Evolutionary conservation across 1,139 yeast species (phyloP).

Genomic region (Candida smagusa): DNA sequence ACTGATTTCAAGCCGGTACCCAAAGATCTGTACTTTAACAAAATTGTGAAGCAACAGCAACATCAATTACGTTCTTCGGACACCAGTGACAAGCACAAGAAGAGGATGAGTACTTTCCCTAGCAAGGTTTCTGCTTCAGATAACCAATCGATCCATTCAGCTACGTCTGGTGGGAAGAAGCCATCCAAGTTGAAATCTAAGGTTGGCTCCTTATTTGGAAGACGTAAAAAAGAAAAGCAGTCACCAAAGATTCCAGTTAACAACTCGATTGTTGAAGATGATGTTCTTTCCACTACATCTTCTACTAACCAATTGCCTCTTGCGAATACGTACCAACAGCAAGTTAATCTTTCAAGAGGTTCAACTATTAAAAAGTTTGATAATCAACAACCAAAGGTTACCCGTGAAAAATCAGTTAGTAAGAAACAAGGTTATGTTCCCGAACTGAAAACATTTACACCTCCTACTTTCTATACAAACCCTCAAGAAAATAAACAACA

Average conservation of each 20-base stretch:
- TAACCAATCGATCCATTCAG: constrained; percentile 12
- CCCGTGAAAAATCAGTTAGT: not conserved
- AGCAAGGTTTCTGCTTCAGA: constrained; percentile 5
- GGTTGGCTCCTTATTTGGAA: constrained; percentile 82
- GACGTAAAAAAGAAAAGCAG: constrained; percentile 48
- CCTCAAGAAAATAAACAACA: constrained; percentile 1
- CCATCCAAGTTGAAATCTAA: constrained; percentile 59
- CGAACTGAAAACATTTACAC: constrained; percentile 8
- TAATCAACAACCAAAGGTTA: constrained; percentile 3
- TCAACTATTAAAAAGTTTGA: constrained; percentile 10
- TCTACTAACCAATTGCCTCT: constrained; percentile 10
- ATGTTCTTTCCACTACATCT: constrained; percentile 23
- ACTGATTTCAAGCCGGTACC: constrained; percentile 21
- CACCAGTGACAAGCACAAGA: constrained; percentile 7
- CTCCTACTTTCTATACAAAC: constrained; percentile 13
- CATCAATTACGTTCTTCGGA: constrained; percentile 7
- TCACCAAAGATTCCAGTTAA: constrained; percentile 10
- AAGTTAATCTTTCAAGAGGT: constrained; percentile 9
- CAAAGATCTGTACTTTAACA: constrained; percentile 10
- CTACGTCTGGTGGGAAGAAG: constrained; percentile 13
- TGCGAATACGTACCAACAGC: constrained; percentile 6
- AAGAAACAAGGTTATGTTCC: constrained; percentile 1
- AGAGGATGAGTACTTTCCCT: constrained; percentile 12
- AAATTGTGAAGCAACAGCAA: constrained; percentile 12
- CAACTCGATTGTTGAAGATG: constrained; percentile 34